These are phyloP conservation scores for Cladosporium sp. DNA, from an alignment of 2,329 filamentous ascomycete species.

Conservation along the genomic window DNA sequence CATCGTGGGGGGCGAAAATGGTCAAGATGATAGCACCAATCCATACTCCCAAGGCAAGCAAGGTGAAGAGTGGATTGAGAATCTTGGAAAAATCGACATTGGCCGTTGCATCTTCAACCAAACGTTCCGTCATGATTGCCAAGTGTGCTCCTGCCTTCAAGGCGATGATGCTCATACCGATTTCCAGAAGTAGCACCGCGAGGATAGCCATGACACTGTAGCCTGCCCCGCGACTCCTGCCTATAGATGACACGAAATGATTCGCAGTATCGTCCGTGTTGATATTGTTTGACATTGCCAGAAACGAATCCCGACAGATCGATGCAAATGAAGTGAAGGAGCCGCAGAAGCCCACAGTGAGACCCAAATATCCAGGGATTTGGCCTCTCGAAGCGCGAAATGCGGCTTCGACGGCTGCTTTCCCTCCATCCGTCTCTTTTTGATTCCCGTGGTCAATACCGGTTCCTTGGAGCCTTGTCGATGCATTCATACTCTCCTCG, in stretches of 20 bases:
- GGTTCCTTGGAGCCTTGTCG: slow-evolving; percentile 23
- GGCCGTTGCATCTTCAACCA: slow-evolving; percentile 58
- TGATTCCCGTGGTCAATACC: slow-evolving; percentile 31
- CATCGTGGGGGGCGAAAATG: slow-evolving; percentile 61
- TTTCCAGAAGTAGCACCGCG: slow-evolving; percentile 64
- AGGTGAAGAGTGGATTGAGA: slow-evolving; percentile 58
- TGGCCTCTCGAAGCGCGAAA: slow-evolving; percentile 59
- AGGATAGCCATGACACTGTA: slow-evolving; percentile 76
- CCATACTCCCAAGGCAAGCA: slow-evolving; percentile 70
- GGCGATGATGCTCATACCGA: slow-evolving; percentile 63
- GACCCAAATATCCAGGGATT: slow-evolving; percentile 74
- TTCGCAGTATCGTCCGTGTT: slow-evolving; percentile 32
- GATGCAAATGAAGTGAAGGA: slow-evolving; percentile 83
- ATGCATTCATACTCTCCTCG: slow-evolving; percentile 20
- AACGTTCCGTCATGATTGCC: slow-evolving; percentile 55
- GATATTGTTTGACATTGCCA: slow-evolving; percentile 72
- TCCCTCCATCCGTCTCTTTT: slow-evolving; percentile 16
- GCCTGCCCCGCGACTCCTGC: slow-evolving; percentile 57
- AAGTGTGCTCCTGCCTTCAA: slow-evolving; percentile 73
- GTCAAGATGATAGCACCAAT: slow-evolving; percentile 66
- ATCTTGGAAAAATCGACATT: slow-evolving; percentile 48
- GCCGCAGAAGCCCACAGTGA: slow-evolving; percentile 79
- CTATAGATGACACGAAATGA: slow-evolving; percentile 21
- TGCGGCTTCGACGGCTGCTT: neutral
- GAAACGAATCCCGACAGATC: slow-evolving; percentile 74